Conservation (phyloP, 768 basidiomycete species). For the Lanmaoa rubissima region DNA sequence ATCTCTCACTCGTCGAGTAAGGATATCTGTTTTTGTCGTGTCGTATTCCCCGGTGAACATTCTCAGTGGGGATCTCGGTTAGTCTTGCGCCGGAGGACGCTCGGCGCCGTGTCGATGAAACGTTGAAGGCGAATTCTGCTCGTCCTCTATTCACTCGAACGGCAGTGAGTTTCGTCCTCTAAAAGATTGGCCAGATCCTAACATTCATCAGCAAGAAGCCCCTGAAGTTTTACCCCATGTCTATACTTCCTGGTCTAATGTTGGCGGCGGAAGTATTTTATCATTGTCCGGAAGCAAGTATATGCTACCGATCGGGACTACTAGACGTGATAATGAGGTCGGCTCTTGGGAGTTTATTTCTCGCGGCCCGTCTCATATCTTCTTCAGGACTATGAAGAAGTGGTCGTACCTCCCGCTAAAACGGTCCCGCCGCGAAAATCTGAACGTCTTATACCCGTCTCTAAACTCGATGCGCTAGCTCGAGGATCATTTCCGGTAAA, state of each 20-base stretch:
- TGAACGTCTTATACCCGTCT: constrained; percentile 70
- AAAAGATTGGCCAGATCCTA: not conserved
- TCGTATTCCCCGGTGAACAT: not conserved
- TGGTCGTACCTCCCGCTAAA: constrained; percentile 81
- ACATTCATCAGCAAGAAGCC: constrained; percentile 43
- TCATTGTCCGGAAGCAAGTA: constrained; percentile 77
- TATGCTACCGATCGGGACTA: constrained; percentile 80
- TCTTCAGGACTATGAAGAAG: constrained; percentile 83
- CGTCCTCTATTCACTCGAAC: constrained; percentile 62
- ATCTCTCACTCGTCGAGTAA: constrained; percentile 9
- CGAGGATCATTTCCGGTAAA: constrained; percentile 80
- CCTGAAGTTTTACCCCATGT: constrained; percentile 82
- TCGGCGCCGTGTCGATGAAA: constrained; percentile 60
- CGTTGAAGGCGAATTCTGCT: constrained; percentile 57
- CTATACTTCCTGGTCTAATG: constrained; percentile 65
- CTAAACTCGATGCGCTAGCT: constrained; percentile 73
- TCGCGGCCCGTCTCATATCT: constrained; percentile 4
- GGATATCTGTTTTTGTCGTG: not conserved
- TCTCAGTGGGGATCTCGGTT: constrained; percentile 9
- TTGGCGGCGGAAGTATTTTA: constrained; percentile 56
- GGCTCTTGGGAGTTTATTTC: constrained; percentile 8
- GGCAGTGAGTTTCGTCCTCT: constrained; percentile 40
- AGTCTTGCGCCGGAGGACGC: constrained; percentile 46
- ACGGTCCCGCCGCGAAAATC: constrained; percentile 66
- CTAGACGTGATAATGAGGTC: constrained; percentile 66